Base-by-base conservation (phyloP, 208 protist genomes). In the Sergeia podlipaevii region DNA sequence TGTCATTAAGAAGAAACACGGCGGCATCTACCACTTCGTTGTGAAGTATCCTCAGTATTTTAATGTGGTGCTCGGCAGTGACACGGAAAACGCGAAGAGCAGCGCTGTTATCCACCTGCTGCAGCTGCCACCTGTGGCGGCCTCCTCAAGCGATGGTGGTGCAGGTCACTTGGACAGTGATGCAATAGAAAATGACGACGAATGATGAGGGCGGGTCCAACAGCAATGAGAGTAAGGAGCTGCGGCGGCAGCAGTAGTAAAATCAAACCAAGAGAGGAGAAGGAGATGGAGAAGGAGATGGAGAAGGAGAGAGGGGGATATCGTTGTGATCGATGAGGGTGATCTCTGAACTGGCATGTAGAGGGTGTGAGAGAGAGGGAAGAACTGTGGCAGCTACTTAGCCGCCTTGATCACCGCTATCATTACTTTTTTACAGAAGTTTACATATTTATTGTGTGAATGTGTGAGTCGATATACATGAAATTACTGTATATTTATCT, bases 11-110 rank as follows among this genome's bases (percentile, higher is more conserved):
- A 86, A 84, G 58, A 70, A 76, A 15, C 75, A 92, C 55, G 83
- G 85, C 26, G 80, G 81, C 23, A 45, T 92, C 20, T 93, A 84
- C 70, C 82, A 86, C 65, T 74, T 93, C 45, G 63, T 89, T 15
- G 55, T 61, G 37, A 76, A 75, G 49, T 83, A 83, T 33, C 82
- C 85, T 2, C 68, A 85, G 48, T 89, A 89, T 60, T 96, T 96
- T 56, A 80, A 71, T 43, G 50, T 93, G n/a, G 83, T 96, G 6
- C 54, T 96, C n/a, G 59, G 65, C 39, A 67, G 60, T 1, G 82
- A 90, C 21, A 77, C 24, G 11, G 55, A 59, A 4, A 93, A 93
- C 66, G 70, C 68, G 50, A 27, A 52, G 44, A 91, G 77, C 60
- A 73, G 67, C 43, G 89, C 80, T 1, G 62, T 90, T 8, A 76